A percentile compares a stretch with the other conserved stretches of the same genome.
These are phyloP conservation scores for Ulmus americana DNA, from an alignment of 331 rosid genomes.

Conservation along the genomic window DNA sequence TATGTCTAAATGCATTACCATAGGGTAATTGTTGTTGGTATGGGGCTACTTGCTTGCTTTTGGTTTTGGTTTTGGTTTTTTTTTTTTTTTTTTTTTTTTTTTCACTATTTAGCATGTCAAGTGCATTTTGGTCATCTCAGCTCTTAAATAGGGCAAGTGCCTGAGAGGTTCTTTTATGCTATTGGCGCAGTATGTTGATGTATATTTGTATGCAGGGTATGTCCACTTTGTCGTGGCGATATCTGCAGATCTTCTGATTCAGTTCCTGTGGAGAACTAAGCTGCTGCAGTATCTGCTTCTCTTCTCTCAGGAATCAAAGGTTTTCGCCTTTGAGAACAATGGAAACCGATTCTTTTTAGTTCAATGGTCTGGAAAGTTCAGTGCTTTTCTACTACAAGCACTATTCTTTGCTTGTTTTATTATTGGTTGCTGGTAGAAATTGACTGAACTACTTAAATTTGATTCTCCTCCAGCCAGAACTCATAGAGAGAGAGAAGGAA, in stretches of 20 bases:
- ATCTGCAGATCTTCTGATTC: conserved; percentile 56
- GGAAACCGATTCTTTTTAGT: neutral
- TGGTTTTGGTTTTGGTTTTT: too few relatives aligned
- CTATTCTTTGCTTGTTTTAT: conserved; percentile 30
- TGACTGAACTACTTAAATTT: conserved; percentile 30
- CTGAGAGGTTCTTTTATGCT: conserved; percentile 3
- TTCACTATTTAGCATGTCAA: too few relatives aligned
- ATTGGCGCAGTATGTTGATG: neutral
- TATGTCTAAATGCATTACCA: conserved; percentile 1
- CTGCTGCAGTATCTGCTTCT: conserved; percentile 23
- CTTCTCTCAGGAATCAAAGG: conserved; percentile 12
- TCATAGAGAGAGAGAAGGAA: conserved; percentile 2
- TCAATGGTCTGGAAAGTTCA: conserved; percentile 33
- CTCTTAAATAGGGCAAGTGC: too few relatives aligned
- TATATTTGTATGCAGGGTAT: conserved; percentile 61
- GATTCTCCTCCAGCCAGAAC: conserved; percentile 13
- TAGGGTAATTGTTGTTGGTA: too few relatives aligned
- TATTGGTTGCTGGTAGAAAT: conserved; percentile 32
- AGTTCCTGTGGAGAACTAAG: conserved; percentile 38
- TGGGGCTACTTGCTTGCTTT: too few relatives aligned
- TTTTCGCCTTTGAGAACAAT: conserved; percentile 18
- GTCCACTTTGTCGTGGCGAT: conserved; percentile 93
- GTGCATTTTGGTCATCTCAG: too few relatives aligned
- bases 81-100: too few relatives aligned
- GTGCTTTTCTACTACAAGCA: conserved; percentile 29